phyloP scores from a whole-genome alignment of 2,329 filamentous ascomycete species.

The Fusarium bactridioides region DNA sequence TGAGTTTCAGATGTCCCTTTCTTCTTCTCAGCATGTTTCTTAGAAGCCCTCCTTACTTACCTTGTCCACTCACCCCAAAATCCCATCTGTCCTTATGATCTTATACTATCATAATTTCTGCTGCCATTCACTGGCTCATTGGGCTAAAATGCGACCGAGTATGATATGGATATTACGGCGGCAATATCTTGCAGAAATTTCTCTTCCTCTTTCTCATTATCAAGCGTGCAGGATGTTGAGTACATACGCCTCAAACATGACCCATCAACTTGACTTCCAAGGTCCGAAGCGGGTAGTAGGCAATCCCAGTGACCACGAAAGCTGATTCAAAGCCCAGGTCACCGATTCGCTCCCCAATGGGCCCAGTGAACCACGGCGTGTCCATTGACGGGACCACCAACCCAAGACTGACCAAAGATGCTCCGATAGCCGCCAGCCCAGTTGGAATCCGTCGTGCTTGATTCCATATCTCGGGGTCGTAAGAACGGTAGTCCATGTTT shows the following conservation, averaged over 20 bases:
- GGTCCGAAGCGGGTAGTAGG: slow-evolving; percentile 50
- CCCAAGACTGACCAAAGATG: slow-evolving; percentile 53
- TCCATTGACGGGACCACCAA: slow-evolving; percentile 53
- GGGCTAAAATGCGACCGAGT: not conserved
- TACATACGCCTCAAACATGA: slow-evolving; percentile 14
- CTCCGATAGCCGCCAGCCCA: slow-evolving; percentile 53
- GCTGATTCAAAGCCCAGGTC: slow-evolving; percentile 57
- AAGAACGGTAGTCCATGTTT: slow-evolving; percentile 49
- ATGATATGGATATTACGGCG: not conserved
- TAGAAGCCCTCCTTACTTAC: not conserved
- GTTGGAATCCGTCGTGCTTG: slow-evolving; percentile 51
- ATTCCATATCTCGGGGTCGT: slow-evolving; percentile 55
- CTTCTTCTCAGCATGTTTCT: not conserved
- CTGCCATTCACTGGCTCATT: not conserved
- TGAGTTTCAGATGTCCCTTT: not conserved
- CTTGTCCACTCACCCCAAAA: not conserved
- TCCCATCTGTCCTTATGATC: not conserved
- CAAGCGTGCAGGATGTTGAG: not conserved
- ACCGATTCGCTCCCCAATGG: slow-evolving; percentile 52
- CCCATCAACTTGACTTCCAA: slow-evolving; percentile 46
- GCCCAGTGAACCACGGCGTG: slow-evolving; percentile 54
- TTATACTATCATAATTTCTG: not conserved
- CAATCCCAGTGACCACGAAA: slow-evolving; percentile 50
- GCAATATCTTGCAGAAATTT: too few species aligned
- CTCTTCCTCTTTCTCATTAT: not conserved